Evolutionary conservation across 768 basidiomycete species (phyloP).

Genomic region (Lactarius quietus): DNA sequence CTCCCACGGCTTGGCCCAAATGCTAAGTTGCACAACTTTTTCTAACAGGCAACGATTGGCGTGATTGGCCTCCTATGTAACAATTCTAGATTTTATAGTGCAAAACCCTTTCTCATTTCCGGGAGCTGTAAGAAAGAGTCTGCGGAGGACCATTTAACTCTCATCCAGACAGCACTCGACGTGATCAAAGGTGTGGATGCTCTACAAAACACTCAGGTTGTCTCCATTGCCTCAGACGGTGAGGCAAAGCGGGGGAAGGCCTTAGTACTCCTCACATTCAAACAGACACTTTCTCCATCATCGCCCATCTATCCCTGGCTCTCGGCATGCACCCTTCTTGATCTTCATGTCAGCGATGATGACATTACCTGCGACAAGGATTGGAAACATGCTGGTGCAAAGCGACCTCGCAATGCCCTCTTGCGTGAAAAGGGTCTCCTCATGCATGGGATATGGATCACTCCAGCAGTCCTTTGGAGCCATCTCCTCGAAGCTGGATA

Average conservation of each 20-base stretch:
- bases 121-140: slow-evolving; percentile 6
- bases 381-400: slow-evolving; percentile 4
- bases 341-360: background rate
- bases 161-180: background rate
- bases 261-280: background rate
- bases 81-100: slow-evolving; percentile 6
- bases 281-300: background rate
- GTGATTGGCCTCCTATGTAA: background rate
- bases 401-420: background rate
- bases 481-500: too few species aligned
- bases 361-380: slow-evolving; percentile 13
- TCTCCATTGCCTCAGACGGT: slow-evolving; percentile 2
- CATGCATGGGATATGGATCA: too few species aligned
- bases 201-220: too few species aligned
- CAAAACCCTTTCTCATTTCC: background rate
- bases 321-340: background rate
- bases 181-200: background rate
- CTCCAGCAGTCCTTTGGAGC: too few species aligned
- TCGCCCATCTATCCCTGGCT: slow-evolving; percentile 1
- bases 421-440: slow-evolving; percentile 5
- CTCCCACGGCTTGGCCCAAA: background rate
- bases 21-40: too few species aligned
- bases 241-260: slow-evolving; percentile 1
- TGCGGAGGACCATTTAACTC: background rate
- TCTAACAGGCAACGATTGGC: background rate